These are phyloP conservation scores for Quercus phellos DNA, from an alignment of 331 rosid genomes.

Conservation along the genomic window DNA sequence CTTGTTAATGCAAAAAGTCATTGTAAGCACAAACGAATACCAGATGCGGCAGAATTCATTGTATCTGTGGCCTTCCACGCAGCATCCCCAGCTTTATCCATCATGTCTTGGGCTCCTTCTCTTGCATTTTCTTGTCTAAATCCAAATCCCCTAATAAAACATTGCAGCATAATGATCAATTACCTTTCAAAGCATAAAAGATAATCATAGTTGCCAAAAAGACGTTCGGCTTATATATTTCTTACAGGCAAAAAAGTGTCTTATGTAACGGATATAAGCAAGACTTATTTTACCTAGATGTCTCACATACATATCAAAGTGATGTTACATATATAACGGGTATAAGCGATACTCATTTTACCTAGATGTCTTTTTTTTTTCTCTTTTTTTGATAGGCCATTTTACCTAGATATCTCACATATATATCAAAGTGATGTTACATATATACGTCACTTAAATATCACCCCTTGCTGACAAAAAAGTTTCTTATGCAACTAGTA, in stretches of 20 bases:
- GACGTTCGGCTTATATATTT: not conserved
- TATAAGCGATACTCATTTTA: no score
- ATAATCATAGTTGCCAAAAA: not conserved
- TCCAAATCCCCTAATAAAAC: conserved; percentile 23
- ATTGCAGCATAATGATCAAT: conserved; percentile 4
- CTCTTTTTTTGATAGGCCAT: no score
- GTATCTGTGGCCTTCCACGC: conserved; percentile 34
- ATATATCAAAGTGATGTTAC: no score
- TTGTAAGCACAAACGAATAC: conserved; percentile 20
- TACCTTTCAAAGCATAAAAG: not conserved
- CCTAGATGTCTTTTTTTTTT: no score
- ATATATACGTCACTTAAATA: no score
- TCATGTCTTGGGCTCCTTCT: conserved; percentile 10
- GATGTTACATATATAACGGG: no score
- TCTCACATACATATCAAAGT: no score
- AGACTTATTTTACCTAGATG: no score
- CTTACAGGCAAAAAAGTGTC: not conserved
- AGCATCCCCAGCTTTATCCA: conserved; percentile 36
- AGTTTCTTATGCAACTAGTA: no score
- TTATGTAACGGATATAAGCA: no score
- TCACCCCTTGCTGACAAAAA: no score
- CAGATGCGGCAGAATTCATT: conserved; percentile 34
- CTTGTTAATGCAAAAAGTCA: not conserved
- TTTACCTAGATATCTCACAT: no score
- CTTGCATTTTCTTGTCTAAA: not conserved